phyloP scores from a whole-genome alignment of 1,284 basidiomycete genomes.

The Papiliotrema flavescens region DNA sequence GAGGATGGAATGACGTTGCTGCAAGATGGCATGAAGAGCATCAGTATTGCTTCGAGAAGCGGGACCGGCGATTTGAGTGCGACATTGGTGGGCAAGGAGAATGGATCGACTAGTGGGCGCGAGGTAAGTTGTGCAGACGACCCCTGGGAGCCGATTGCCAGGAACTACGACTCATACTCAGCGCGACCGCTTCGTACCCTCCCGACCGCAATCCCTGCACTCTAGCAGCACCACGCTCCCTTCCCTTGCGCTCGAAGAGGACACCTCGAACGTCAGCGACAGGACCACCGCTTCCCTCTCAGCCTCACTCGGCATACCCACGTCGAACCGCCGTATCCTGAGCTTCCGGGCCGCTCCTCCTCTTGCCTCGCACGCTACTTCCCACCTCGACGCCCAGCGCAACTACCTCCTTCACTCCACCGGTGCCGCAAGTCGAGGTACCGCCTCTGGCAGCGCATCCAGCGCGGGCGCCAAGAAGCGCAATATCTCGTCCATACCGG shows the following conservation, averaged over 20 bases:
- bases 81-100: slow-evolving; percentile 8
- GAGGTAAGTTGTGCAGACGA: slow-evolving; percentile 6
- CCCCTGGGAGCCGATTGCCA: neutral
- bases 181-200: slow-evolving; percentile 49
- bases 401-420: slow-evolving; percentile 40
- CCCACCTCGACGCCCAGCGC: slow-evolving; percentile 43
- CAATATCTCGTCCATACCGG: slow-evolving; percentile 61
- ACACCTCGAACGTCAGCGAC: slow-evolving; percentile 18
- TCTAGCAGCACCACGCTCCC: slow-evolving; percentile 30
- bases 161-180: too few species aligned
- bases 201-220: slow-evolving; percentile 31
- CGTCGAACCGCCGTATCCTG: slow-evolving; percentile 39
- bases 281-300: slow-evolving; percentile 31
- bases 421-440: slow-evolving; percentile 20
- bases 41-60: slow-evolving; percentile 35
- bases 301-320: slow-evolving; percentile 26
- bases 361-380: slow-evolving; percentile 39
- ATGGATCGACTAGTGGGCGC: slow-evolving; percentile 11
- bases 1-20: slow-evolving; percentile 27
- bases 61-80: slow-evolving; percentile 16
- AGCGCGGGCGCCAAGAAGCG: slow-evolving; percentile 25
- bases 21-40: slow-evolving; percentile 39
- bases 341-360: slow-evolving; percentile 46
- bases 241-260: slow-evolving; percentile 29
- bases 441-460: neutral